Conservation (phyloP, 2,329 filamentous ascomycete species). For the Endoconidiophora laricicola region DNA sequence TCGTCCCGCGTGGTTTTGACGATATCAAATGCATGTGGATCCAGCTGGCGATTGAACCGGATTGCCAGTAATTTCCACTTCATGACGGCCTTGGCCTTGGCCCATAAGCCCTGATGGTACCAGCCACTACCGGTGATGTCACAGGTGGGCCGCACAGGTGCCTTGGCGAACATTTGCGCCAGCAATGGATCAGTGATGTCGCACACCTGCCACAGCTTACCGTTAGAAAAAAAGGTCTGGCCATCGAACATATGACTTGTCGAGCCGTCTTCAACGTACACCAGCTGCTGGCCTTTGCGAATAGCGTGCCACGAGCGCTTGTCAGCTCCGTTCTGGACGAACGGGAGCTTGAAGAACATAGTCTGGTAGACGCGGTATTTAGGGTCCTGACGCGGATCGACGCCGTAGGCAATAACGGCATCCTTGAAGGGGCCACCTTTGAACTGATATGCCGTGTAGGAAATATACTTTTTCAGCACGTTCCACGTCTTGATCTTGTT, state of each 20-base stretch:
- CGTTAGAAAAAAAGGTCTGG: constrained; percentile 54
- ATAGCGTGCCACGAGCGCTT: constrained; percentile 14
- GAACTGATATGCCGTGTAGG: constrained; percentile 84
- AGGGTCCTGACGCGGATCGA: constrained; percentile 67
- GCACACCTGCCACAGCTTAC: constrained; percentile 87
- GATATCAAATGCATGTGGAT: constrained; percentile 29
- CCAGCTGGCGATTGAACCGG: constrained; percentile 35
- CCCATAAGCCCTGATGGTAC: constrained; percentile 67
- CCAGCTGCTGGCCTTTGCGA: constrained; percentile 21
- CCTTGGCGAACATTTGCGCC: constrained; percentile 43
- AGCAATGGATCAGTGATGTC: constrained; percentile 76
- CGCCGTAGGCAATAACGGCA: constrained; percentile 65
- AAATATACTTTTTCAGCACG: constrained; percentile 55
- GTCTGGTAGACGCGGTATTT: constrained; percentile 75
- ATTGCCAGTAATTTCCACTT: constrained; percentile 66
- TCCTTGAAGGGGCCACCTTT: constrained; percentile 85
- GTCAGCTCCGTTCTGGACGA: constrained; percentile 21
- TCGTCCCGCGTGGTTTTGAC: constrained; percentile 24
- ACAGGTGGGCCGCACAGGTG: constrained; percentile 40
- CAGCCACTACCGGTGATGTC: constrained; percentile 56
- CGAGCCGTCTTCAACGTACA: constrained; percentile 24
- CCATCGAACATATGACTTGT: constrained; percentile 72
- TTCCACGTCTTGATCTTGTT: constrained; percentile 34
- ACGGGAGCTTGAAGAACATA: constrained; percentile 62
- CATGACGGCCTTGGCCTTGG: constrained; percentile 75